A percentile compares a stretch with the other conserved stretches of the same genome.
These are phyloP conservation scores for Aspergillus jensenii DNA, from an alignment of 2,329 filamentous ascomycete genomes.

Conservation along the genomic window DNA sequence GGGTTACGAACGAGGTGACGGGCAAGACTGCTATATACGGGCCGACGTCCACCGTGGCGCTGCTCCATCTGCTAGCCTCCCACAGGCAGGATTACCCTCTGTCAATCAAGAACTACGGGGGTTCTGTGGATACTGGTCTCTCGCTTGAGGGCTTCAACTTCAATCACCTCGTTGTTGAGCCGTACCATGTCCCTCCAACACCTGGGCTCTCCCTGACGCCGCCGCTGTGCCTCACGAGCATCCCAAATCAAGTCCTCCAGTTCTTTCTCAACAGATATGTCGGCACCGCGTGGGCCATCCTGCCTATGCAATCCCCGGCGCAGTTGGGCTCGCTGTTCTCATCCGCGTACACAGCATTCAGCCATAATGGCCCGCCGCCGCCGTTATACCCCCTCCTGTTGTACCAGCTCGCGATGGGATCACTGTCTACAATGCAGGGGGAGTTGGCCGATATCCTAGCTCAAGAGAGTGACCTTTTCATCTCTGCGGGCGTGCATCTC, in stretches of 20 bases:
- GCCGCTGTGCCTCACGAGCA: not conserved
- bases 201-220: not conserved
- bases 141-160: not conserved
- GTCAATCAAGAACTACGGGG: not conserved
- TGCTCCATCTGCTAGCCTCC: not conserved
- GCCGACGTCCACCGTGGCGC: slow-evolving; percentile 1
- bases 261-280: slow-evolving; percentile 1
- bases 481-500: not conserved
- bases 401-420: slow-evolving; percentile 1
- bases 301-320: not conserved
- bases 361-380: not conserved
- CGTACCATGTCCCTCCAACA: not conserved
- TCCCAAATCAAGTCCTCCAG: not conserved
- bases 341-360: not conserved
- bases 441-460: not conserved
- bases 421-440: not conserved
- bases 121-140: not conserved
- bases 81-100: not conserved
- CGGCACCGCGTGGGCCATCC: not conserved
- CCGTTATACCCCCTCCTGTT: not conserved
- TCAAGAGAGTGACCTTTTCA: not conserved
- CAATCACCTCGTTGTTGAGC: not conserved
- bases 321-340: not conserved
- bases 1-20: not conserved
- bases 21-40: not conserved